Evolutionary conservation across 768 basidiomycete species (phyloP).

Genomic region (Psilocybe tampanensis): DNA sequence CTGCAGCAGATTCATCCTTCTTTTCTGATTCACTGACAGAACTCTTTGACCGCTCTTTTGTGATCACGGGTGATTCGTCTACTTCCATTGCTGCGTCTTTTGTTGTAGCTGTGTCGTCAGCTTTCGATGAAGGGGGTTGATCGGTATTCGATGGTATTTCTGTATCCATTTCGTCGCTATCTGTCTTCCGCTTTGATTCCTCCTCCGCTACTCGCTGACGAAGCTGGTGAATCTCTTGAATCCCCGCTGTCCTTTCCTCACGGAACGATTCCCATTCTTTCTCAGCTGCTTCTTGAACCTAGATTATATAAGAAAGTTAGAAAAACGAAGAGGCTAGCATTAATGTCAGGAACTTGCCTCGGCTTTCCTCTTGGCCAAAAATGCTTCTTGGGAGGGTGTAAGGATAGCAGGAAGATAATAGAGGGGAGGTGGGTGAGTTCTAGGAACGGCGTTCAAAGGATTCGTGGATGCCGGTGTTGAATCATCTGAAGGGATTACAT

Average conservation of each 20-base stretch:
- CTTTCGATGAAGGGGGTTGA: constrained; percentile 16
- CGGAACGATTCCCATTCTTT: constrained; percentile 71
- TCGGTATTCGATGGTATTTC: constrained; percentile 22
- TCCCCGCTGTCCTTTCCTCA: constrained; percentile 56
- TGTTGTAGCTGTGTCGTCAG: constrained; percentile 16
- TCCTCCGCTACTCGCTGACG: constrained; percentile 69
- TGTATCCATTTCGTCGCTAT: constrained; percentile 41
- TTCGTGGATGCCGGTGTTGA: constrained; percentile 33
- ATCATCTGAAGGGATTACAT: constrained; percentile 54
- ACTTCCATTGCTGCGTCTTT: constrained; percentile 41
- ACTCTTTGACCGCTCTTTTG: constrained; percentile 34
- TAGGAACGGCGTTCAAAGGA: constrained; percentile 49
- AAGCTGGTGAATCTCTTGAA: constrained; percentile 63
- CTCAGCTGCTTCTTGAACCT: constrained; percentile 66
- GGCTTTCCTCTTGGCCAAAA: constrained; percentile 60
- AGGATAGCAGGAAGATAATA: constrained; percentile 78
- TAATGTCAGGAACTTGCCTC: constrained; percentile 45
- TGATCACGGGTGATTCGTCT: constrained; percentile 32
- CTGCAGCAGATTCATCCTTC: constrained; percentile 53
- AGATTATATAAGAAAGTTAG: constrained; percentile 4
- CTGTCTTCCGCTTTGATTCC: constrained; percentile 51
- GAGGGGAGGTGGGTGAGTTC: constrained; percentile 74
- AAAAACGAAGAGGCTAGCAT: not conserved
- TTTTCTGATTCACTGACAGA: constrained; percentile 43
- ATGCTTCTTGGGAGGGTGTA: constrained; percentile 68